Evolutionary conservation across 495 filamentous ascomycete genomes (phyloP).

Genomic region (Aspergillus hancockii): DNA sequence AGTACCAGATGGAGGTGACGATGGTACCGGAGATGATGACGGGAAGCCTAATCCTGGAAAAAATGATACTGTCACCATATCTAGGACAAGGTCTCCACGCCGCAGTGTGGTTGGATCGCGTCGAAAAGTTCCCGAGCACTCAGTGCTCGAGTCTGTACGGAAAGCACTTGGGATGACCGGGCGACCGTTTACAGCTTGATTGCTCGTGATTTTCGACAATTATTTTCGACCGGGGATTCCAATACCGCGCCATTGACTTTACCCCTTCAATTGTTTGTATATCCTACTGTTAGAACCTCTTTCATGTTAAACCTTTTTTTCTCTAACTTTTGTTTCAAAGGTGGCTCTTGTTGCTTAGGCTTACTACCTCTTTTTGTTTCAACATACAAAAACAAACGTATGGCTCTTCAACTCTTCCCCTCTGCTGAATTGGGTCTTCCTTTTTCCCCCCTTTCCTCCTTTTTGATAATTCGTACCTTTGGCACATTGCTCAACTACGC

Average conservation of each 20-base stretch:
- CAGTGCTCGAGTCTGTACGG: conserved; percentile 16
- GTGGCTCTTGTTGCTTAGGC: background rate
- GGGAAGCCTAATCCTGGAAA: conserved; percentile 19
- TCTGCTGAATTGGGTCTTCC: conserved; percentile 4
- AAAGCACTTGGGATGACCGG: conserved; percentile 16
- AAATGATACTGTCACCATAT: conserved; percentile 33
- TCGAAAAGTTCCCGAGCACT: background rate
- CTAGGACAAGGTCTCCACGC: conserved; percentile 8
- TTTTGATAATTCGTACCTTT: conserved; percentile 8
- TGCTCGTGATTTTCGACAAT: conserved; percentile 3
- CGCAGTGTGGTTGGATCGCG: conserved; percentile 2
- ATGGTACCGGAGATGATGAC: conserved; percentile 15
- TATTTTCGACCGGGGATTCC: background rate
- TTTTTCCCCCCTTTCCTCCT: conserved; percentile 12
- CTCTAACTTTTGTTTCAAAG: background rate
- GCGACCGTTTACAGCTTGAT: conserved; percentile 34
- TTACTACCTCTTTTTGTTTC: conserved; percentile 33
- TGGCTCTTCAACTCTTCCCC: background rate
- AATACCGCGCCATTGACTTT: background rate
- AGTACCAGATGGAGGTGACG: conserved; percentile 45
- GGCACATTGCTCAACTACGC: conserved; percentile 11
- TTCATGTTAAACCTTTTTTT: background rate
- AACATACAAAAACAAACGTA: no score
- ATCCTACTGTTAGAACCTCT: background rate
- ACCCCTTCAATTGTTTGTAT: background rate